A percentile compares a stretch with the other conserved stretches of the same genome.
These are phyloP conservation scores for Huntiella moniliformis DNA, from an alignment of 2,329 filamentous ascomycete species.

Conservation along the genomic window DNA sequence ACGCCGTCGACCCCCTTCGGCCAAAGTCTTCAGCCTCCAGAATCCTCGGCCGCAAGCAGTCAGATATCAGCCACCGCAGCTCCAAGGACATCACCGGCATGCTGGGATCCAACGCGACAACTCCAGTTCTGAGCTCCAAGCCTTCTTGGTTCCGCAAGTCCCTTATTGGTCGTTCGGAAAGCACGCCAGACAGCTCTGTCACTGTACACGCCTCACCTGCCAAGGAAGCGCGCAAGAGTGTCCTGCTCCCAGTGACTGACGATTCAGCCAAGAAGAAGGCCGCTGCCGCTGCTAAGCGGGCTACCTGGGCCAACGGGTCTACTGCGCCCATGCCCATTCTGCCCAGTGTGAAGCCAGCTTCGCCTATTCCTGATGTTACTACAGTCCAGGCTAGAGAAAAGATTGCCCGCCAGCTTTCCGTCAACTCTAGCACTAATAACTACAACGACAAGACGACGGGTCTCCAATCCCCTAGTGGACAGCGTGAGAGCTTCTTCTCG, in stretches of 20 bases:
- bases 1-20: slow-evolving; percentile 77
- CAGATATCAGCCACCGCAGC: slow-evolving; percentile 51
- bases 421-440: slow-evolving; percentile 81
- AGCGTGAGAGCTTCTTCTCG: slow-evolving; percentile 95
- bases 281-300: slow-evolving; percentile 50
- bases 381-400: slow-evolving; percentile 84
- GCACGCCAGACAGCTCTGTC: slow-evolving; percentile 14
- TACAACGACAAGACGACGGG: slow-evolving; percentile 64
- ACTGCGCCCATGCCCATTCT: slow-evolving; percentile 88
- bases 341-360: slow-evolving; percentile 84
- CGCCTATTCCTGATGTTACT: slow-evolving; percentile 84
- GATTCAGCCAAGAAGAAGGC: slow-evolving; percentile 16
- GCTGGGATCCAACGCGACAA: slow-evolving; percentile 15
- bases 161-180: slow-evolving; percentile 62
- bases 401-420: slow-evolving; percentile 82
- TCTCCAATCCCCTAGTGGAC: slow-evolving; percentile 56
- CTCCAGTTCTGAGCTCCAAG: slow-evolving; percentile 41
- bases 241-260: slow-evolving; percentile 22
- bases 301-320: slow-evolving; percentile 78
- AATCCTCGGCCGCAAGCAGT: slow-evolving; percentile 76
- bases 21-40: slow-evolving; percentile 80
- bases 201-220: slow-evolving; percentile 6
- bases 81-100: slow-evolving; percentile 35
- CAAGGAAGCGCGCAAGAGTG: slow-evolving; percentile 30
- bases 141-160: slow-evolving; percentile 96